Evolutionary conservation across 2,329 filamentous ascomycete genomes (phyloP).

Genomic region (Alternaria arbusti): DNA sequence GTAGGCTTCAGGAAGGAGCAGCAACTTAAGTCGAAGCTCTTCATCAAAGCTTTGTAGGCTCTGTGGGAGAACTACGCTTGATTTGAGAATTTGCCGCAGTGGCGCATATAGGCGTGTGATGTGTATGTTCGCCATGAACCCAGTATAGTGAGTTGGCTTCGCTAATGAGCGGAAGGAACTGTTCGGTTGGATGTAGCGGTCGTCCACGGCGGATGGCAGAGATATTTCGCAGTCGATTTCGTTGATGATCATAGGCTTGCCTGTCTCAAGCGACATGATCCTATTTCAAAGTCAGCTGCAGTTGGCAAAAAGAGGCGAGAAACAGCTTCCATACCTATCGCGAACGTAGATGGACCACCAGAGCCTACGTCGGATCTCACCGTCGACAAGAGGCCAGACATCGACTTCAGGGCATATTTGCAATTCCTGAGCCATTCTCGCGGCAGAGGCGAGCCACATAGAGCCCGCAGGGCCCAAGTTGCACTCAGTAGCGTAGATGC

Average conservation of each 20-base stretch:
- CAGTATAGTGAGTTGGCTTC: constrained; percentile 62
- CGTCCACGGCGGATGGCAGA: constrained; percentile 80
- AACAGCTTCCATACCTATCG: constrained; percentile 68
- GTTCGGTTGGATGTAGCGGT: constrained; percentile 71
- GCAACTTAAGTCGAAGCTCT: constrained; percentile 77
- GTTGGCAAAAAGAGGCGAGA: neutral
- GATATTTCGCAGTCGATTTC: constrained; percentile 87
- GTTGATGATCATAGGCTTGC: constrained; percentile 80
- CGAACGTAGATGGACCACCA: constrained; percentile 96
- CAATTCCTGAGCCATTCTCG: constrained; percentile 82
- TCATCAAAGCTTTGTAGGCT: constrained; percentile 80
- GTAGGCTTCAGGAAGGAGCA: constrained; percentile 76
- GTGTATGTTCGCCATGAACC: constrained; percentile 79
- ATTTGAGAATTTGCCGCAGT: constrained; percentile 73
- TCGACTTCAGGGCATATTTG: constrained; percentile 79
- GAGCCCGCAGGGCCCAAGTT: constrained; percentile 86
- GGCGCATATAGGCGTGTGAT: constrained; percentile 79
- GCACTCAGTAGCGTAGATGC: constrained; percentile 82
- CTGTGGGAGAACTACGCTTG: constrained; percentile 65
- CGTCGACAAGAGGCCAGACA: constrained; percentile 75
- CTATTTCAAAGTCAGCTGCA: constrained; percentile 51
- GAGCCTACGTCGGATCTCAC: constrained; percentile 82
- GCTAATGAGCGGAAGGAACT: constrained; percentile 51
- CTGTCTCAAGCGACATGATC: constrained; percentile 78
- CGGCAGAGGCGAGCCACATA: constrained; percentile 81